Conservation (phyloP, 805 yeast species). For the Wickerhamomyces sydowiorum region DNA sequence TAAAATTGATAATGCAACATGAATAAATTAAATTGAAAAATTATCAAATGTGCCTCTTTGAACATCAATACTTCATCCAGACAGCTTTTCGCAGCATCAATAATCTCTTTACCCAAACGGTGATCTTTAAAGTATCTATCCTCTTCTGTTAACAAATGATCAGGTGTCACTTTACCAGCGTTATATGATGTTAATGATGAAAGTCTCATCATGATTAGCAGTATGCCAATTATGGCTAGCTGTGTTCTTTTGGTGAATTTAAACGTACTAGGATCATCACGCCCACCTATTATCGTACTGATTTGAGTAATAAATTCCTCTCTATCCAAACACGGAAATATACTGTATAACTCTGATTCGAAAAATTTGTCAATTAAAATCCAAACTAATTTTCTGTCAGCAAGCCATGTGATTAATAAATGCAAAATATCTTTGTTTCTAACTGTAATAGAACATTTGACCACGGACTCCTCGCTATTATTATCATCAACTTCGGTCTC, state of each 20-base stretch:
- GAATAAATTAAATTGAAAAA: background rate
- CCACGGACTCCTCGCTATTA: background rate
- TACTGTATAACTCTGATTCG: background rate
- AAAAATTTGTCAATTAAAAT: background rate
- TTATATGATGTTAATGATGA: background rate
- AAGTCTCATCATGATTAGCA: background rate
- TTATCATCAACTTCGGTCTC: background rate
- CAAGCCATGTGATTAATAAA: background rate
- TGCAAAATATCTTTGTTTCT: background rate
- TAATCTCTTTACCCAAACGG: background rate
- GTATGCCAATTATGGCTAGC: background rate
- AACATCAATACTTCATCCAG: background rate
- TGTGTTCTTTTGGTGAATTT: background rate
- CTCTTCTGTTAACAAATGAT: background rate
- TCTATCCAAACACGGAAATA: constrained; percentile 1
- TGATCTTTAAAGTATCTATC: background rate
- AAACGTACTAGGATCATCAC: background rate
- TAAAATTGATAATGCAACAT: background rate
- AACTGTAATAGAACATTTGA: too few species aligned
- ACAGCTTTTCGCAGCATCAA: background rate
- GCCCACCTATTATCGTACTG: background rate
- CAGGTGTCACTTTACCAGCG: background rate
- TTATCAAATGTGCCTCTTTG: background rate
- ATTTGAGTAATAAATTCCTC: background rate
- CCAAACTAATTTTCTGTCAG: constrained; percentile 1